Evolutionary conservation across 768 basidiomycete species (phyloP).

Genomic region (Serendipita indica): DNA sequence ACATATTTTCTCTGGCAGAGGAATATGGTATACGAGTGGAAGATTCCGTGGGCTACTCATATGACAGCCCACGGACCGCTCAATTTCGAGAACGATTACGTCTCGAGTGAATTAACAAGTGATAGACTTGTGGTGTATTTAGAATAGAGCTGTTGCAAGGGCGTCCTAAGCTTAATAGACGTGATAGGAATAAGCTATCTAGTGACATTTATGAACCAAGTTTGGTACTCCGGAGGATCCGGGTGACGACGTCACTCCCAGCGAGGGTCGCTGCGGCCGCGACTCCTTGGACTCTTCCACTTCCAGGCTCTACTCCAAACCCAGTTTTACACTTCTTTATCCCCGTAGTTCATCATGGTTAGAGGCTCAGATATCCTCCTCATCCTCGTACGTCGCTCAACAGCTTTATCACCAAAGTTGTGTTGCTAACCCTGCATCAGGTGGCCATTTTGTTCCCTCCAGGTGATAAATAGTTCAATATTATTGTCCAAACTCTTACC

Average conservation of each 20-base stretch:
- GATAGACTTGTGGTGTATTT: too few species aligned
- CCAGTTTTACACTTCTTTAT: background rate
- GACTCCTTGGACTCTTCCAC: background rate
- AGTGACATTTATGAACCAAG: too few species aligned
- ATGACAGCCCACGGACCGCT: too few species aligned
- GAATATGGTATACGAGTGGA: too few species aligned
- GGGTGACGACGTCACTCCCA: background rate
- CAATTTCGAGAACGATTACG: too few species aligned
- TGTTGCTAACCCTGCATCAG: conserved; percentile 23
- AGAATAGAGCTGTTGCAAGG: too few species aligned
- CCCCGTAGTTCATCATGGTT: conserved; percentile 22
- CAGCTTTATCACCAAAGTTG: background rate
- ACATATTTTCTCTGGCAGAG: too few species aligned
- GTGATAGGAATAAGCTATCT: too few species aligned
- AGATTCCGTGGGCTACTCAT: too few species aligned
- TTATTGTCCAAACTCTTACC: background rate
- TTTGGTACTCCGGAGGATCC: too few species aligned
- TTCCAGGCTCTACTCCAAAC: background rate
- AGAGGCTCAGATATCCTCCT: conserved; percentile 62
- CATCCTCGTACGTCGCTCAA: conserved; percentile 42
- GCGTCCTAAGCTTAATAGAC: too few species aligned
- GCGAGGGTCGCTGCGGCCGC: background rate
- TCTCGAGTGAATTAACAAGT: too few species aligned
- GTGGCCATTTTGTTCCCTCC: conserved; percentile 66
- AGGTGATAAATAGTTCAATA: background rate